Evolutionary conservation across 2,329 filamentous ascomycete species (phyloP).

Genomic region (Pseudogymnoascus sp.): DNA sequence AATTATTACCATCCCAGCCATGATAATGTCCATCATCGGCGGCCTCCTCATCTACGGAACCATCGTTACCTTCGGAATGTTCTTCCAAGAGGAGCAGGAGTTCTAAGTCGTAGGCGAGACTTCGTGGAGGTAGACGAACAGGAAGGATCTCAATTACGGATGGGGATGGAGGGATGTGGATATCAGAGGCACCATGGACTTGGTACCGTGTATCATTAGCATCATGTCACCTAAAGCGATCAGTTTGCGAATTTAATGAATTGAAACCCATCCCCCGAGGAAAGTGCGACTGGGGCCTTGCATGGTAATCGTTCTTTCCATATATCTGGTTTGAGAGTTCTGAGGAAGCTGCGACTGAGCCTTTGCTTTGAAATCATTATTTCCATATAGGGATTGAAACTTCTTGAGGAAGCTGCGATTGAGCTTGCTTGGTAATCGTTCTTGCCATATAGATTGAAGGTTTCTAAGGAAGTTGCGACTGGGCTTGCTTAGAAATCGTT

Average conservation of each 20-base stretch:
- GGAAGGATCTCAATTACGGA: neutral
- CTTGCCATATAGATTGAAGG: neutral
- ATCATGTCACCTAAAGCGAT: constrained; percentile 4
- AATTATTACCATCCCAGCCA: constrained; percentile 75
- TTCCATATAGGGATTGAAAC: neutral
- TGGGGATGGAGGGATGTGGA: neutral
- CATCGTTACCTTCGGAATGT: constrained; percentile 96
- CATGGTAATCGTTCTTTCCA: too few relatives aligned
- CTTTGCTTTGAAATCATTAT: neutral
- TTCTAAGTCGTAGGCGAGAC: constrained; percentile 49
- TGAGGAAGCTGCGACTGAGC: too few relatives aligned
- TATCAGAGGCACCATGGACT: neutral
- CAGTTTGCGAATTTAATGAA: constrained; percentile 3
- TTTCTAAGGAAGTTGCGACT: too few relatives aligned
- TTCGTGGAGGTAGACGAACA: neutral
- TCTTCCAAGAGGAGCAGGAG: constrained; percentile 96
- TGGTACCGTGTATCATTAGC: constrained; percentile 7
- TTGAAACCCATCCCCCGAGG: neutral
- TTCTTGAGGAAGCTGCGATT: neutral
- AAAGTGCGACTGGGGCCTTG: neutral
- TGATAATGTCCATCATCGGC: constrained; percentile 91
- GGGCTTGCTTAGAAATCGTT: too few relatives aligned
- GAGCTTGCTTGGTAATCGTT: neutral
- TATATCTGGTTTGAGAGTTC: neutral
- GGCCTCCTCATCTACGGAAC: constrained; percentile 95